phyloP scores from a whole-genome alignment of 495 filamentous ascomycete species.

The Trichoderma virens region DNA sequence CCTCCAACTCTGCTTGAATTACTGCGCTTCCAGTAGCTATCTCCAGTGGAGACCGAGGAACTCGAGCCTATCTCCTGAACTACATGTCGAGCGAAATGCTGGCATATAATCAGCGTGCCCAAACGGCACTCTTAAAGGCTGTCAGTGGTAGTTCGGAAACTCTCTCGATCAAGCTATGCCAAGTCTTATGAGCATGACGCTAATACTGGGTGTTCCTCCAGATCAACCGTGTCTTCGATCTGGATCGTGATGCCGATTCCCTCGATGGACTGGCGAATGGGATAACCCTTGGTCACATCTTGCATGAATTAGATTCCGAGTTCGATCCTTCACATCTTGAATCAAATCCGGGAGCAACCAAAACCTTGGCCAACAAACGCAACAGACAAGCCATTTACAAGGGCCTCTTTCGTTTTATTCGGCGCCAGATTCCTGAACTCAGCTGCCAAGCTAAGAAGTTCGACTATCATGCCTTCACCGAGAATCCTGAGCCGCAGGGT shows the following conservation, averaged over 20 bases:
- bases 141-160: conserved; percentile 23
- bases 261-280: conserved; percentile 66
- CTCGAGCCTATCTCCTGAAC: background rate
- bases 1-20: background rate
- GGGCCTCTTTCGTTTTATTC: conserved; percentile 57
- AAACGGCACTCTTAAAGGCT: conserved; percentile 39
- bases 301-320: conserved; percentile 52
- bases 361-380: conserved; percentile 47
- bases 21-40: too few species aligned
- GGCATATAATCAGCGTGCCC: conserved; percentile 15
- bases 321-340: conserved; percentile 62
- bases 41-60: too few species aligned
- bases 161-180: background rate
- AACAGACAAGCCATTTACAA: conserved; percentile 64
- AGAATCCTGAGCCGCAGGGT: conserved; percentile 28
- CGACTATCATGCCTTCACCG: conserved; percentile 30
- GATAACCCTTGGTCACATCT: conserved; percentile 50
- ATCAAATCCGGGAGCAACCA: conserved; percentile 46
- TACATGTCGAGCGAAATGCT: conserved; percentile 1
- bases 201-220: background rate
- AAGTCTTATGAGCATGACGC: background rate
- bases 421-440: conserved; percentile 24
- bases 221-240: conserved; percentile 19
- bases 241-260: conserved; percentile 21
- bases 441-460: conserved; percentile 17